Evolutionary conservation across 257 asterid genomes (phyloP), one percentile per base, ranked within the genome.

Genomic region (Lantana camara): DNA sequence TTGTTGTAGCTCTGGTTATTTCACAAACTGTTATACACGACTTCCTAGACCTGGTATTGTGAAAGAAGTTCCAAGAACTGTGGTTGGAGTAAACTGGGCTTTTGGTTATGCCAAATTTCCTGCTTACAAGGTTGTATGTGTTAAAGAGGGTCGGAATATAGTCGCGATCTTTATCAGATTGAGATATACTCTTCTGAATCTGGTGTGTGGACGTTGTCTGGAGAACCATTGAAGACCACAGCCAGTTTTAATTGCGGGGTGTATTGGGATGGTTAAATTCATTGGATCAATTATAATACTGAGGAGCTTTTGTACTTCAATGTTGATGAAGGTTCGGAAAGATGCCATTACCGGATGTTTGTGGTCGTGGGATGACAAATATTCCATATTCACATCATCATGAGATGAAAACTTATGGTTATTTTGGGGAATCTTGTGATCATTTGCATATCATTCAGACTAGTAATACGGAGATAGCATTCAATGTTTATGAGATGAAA

Each of bases 161-260:
- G 19, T 4, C 42, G 12, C 22, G 23, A 23, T 7, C 67, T 22
- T 13, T 23, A 30, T 16, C 63, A 64, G 22, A 46, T 73, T 3
- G 80, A 64, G 46, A 27, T 70, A 20, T 82, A 73, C 69, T 79
- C 88, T 9, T 45, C 85, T 0, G 81, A 79, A 9, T 5, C 66
- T 1, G 54, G 73, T 21, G 63, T 3, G 21, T 82, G 84, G 88
- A 74, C 63, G 35, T 59, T 41, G 23, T 67, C 67, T 2, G 78
- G 77, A 5, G 63, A 57, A 9, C 55, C 72, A 13, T 74, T 69
- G 17, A 19, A 11, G 0, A 23, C 47, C 35, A 3, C 14, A 0
- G 63, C 57, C 0, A 0, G 0, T 30, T 75, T 71, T 47, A 47
- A 34, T 1, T 16, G 16, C 19, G 77, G 80, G 29, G 74, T 71